These are phyloP conservation scores for Ustilago cynodontis DNA, from an alignment of 1,284 basidiomycete species.

Conservation along the genomic window DNA sequence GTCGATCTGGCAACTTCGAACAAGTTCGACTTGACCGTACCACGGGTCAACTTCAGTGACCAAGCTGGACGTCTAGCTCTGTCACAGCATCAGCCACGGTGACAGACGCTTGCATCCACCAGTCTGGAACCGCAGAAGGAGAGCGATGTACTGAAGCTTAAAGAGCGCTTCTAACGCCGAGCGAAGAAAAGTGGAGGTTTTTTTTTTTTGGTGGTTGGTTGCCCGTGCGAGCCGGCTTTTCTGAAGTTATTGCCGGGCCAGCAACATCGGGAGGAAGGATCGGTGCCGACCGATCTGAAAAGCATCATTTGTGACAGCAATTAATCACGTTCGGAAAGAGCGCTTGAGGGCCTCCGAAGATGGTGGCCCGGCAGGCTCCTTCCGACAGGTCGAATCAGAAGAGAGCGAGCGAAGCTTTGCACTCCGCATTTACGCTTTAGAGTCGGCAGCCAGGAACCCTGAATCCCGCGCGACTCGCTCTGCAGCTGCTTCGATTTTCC, in stretches of 20 bases:
- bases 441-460: neutral
- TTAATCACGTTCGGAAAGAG: neutral
- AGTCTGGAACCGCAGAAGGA: neutral
- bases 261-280: too few species aligned
- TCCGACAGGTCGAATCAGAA: neutral
- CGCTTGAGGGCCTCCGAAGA: too few species aligned
- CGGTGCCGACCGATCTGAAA: neutral
- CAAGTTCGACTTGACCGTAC: neutral
- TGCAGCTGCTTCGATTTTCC: neutral
- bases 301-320: too few species aligned
- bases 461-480: neutral
- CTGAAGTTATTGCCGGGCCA: neutral
- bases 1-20: neutral
- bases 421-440: neutral
- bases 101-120: neutral
- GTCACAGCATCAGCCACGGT: neutral
- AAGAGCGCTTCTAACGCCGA: neutral
- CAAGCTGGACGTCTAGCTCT: neutral
- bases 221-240: conserved; percentile 1
- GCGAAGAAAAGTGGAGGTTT: neutral
- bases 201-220: too few species aligned
- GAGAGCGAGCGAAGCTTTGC: neutral
- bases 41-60: neutral
- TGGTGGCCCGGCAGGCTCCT: conserved; percentile 1
- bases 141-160: neutral